These are phyloP conservation scores for Eleusine coracana DNA, from an alignment of 176 grass and related monocot species.

Conservation along the genomic window DNA sequence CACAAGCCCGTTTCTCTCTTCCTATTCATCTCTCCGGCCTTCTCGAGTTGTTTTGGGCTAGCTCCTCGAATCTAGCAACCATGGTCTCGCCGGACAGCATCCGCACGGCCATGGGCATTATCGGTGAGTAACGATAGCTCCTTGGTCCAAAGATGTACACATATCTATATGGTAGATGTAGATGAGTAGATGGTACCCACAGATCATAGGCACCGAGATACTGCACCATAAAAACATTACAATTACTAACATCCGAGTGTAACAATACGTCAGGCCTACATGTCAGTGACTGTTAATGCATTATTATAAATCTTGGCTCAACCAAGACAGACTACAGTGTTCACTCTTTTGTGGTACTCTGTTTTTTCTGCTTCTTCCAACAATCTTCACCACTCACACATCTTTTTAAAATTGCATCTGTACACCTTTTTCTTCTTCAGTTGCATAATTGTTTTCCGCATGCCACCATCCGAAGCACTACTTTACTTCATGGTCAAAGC, in stretches of 20 bases:
- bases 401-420: no score
- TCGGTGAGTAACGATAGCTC: conserved; percentile 42
- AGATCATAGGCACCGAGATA: no score
- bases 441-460: not conserved
- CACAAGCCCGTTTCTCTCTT: not conserved
- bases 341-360: no score
- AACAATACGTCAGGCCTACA: no score
- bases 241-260: no score
- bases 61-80: not conserved
- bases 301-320: no score
- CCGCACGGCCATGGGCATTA: conserved; percentile 71
- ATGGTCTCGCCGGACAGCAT: conserved; percentile 72
- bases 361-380: no score
- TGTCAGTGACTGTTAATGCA: no score
- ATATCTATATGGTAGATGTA: not conserved
- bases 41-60: not conserved
- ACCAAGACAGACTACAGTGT: no score
- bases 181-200: not conserved
- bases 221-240: no score
- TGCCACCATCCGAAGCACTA: not conserved
- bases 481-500: not conserved
- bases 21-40: not conserved
- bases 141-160: not conserved
- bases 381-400: no score
- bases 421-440: no score